Base-by-base conservation (phyloP, 169 alveolate genomes). In the Eimeria necatrix region DNA sequence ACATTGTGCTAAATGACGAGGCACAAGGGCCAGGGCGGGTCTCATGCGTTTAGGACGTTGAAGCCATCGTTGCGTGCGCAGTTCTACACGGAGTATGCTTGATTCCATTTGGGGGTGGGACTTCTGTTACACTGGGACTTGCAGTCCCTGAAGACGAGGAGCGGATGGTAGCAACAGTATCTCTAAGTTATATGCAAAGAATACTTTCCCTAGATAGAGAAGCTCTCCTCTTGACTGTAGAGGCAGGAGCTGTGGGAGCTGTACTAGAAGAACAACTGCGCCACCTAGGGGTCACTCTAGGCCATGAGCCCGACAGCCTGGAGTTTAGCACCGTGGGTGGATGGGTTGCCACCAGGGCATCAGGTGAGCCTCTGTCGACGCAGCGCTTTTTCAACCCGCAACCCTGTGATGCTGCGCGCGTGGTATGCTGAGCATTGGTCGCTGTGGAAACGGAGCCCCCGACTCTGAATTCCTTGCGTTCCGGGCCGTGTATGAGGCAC, bases 221-320 rank as follows among this genome's bases (percentile, higher is more conserved):
- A 41, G 96, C 96, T 80, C 97, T 96, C 97, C 96, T 97, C 20
- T 98, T 98, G n/a, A 94, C 97, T 76, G 97, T 98, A 46, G 98
- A 98, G 89, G 97, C 98, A 46, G 99, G 99, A 70, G 97, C 97
- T 53, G 96, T 96, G 26, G 99, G 99, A 22, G 94, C 95, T 16
- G 98, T 96, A 53, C 92, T 98, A 20, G 99, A 98, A 94, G 97
- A 96, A 90, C 98, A 97, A 83, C 95, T 98, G 18, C 89, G 95
- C 32, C 96, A 95, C 86, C 96, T 97, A 59, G 99, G 98, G 14
- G 97, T 98, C 24, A 93, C 96, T 93, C 86, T 96, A 59, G 99
- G 99, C 64, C 99, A 98, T 90, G 98, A 98, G 95, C 99, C 99
- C n/a, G 99, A 98, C 89, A 96, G 98, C 80, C 96, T 95, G 22